Percentiles rank a stretch among this genome's conserved stretches.
Conservation (phyloP, 176 grass and related monocot genomes). For the Miscanthus lutarioriparius region DNA sequence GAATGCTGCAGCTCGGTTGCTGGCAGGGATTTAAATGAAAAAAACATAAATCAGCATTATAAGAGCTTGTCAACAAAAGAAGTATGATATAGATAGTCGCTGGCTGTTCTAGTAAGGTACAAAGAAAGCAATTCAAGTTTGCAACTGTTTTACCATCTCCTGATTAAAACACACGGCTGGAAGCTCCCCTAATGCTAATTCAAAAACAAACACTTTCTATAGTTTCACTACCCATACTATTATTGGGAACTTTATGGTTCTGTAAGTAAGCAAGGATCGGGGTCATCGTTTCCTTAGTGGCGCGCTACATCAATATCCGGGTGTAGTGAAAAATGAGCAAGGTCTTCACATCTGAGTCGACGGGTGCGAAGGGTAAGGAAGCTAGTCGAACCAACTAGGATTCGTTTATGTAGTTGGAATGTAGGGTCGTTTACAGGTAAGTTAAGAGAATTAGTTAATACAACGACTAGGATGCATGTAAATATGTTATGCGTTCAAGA, state of each 20-base stretch:
- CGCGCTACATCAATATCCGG: too few species aligned
- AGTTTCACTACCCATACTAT: background rate
- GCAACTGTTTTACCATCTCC: background rate
- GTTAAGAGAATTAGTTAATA: too few species aligned
- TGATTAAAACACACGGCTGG: background rate
- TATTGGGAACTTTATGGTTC: background rate
- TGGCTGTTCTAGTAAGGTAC: background rate
- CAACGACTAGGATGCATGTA: too few species aligned
- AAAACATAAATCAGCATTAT: constrained; percentile 5
- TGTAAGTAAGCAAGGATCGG: too few species aligned
- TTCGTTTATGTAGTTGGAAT: too few species aligned
- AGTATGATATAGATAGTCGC: background rate
- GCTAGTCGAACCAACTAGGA: too few species aligned
- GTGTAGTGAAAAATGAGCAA: too few species aligned
- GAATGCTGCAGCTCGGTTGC: constrained; percentile 94
- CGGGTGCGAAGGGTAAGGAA: too few species aligned
- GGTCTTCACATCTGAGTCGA: too few species aligned
- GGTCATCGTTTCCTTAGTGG: too few species aligned
- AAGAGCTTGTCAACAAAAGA: constrained; percentile 11
- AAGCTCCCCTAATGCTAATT: background rate
- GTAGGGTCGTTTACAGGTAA: too few species aligned
- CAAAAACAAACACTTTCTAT: background rate
- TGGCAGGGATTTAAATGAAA: constrained; percentile 39
- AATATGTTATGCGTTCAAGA: too few species aligned
- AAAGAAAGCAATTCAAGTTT: background rate